Conservation (phyloP, 2,329 filamentous ascomycete genomes). For the Epichloe bromicola region DNA sequence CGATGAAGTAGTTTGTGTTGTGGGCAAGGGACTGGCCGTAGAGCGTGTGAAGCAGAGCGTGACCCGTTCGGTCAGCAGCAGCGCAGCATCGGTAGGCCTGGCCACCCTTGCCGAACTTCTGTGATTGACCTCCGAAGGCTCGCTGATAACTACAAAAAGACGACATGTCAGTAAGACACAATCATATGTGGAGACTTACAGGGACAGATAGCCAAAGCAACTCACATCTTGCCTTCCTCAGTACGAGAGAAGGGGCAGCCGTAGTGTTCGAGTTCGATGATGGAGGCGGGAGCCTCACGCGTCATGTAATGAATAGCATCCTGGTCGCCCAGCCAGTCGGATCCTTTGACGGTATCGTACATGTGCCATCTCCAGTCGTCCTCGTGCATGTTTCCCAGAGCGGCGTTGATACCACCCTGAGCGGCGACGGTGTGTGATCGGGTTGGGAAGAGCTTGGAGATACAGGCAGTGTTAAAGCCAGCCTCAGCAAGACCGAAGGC, state of each 20-base stretch:
- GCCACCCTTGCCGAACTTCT: constrained; percentile 89
- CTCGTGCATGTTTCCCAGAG: constrained; percentile 90
- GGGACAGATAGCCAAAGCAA: constrained; percentile 3
- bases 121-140: constrained; percentile 94
- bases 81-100: constrained; percentile 97
- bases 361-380: constrained; percentile 99
- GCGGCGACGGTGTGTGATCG: constrained; percentile 74
- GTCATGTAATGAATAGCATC: constrained; percentile 99
- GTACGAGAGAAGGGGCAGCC: constrained; percentile 95
- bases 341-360: constrained; percentile 98
- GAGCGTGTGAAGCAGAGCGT: constrained; percentile 94
- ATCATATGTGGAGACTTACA: not conserved
- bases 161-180: not conserved
- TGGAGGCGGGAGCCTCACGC: constrained; percentile 77
- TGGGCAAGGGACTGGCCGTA: constrained; percentile 94
- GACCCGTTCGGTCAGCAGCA: constrained; percentile 90
- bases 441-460: constrained; percentile 77
- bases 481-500: constrained; percentile 80
- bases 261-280: constrained; percentile 94
- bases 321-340: constrained; percentile 94
- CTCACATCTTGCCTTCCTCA: constrained; percentile 86
- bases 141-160: constrained; percentile 65
- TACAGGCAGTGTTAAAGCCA: constrained; percentile 81
- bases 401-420: constrained; percentile 77
- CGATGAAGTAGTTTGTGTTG: constrained; percentile 99